phyloP scores from a whole-genome alignment of 108 stramenopile genomes.

The Chaetoceros muelleri region DNA sequence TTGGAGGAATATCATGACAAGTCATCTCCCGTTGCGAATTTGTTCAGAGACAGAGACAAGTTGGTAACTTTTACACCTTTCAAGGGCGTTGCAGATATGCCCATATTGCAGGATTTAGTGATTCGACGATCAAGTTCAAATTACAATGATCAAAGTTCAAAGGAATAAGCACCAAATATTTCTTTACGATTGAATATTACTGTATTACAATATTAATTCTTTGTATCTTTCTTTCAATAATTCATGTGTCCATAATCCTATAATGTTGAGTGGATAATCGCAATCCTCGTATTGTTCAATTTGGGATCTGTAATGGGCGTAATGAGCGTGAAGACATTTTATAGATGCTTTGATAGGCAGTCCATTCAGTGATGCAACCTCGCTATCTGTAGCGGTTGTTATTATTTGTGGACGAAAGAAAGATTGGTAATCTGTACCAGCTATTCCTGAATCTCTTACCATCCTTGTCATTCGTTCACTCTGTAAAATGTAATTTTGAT shows the following conservation, averaged over 20 bases:
- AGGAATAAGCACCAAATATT: too few relatives aligned
- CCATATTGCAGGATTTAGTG: not conserved
- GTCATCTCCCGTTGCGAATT: constrained; percentile 47
- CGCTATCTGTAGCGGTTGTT: not conserved
- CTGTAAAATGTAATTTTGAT: constrained; percentile 27
- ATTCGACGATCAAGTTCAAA: too few relatives aligned
- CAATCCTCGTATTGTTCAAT: not conserved
- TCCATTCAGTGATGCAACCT: not conserved
- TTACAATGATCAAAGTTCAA: too few relatives aligned
- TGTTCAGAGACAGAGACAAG: constrained; percentile 23
- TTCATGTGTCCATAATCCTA: constrained; percentile 45
- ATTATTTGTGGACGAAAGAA: constrained; percentile 1
- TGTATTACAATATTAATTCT: constrained; percentile 25
- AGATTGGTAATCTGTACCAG: constrained; percentile 43
- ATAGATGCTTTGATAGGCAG: constrained; percentile 21
- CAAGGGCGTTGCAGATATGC: constrained; percentile 50
- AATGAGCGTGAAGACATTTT: constrained; percentile 71
- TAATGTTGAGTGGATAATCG: constrained; percentile 20
- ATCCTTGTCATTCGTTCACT: constrained; percentile 35
- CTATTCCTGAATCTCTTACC: constrained; percentile 54
- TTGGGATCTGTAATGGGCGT: constrained; percentile 62
- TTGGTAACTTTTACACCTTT: constrained; percentile 45
- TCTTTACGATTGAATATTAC: not conserved
- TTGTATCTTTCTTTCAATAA: constrained; percentile 32
- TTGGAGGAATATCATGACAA: constrained; percentile 42